These are phyloP conservation scores for Mortierella claussenii DNA, from an alignment of 192 early-diverging fungal species.

Conservation along the genomic window DNA sequence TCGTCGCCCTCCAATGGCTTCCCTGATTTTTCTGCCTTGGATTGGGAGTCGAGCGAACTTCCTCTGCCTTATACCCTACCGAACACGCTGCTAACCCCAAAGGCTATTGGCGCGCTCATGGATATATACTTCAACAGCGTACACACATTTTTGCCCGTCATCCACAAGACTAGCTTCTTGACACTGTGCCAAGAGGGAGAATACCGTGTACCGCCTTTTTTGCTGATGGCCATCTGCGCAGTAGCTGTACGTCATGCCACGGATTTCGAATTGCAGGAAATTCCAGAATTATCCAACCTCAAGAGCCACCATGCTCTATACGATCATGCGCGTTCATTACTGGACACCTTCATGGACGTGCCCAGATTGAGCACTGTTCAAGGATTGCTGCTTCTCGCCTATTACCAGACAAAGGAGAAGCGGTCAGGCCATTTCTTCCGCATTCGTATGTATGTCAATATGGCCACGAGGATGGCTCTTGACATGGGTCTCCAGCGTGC, in stretches of 20 bases:
- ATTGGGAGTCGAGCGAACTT: slow-evolving; percentile 31
- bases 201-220: slow-evolving; percentile 54
- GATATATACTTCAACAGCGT: slow-evolving; percentile 66
- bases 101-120: slow-evolving; percentile 47
- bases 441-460: slow-evolving; percentile 64
- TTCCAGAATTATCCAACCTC: slow-evolving; percentile 40
- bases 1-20: slow-evolving; percentile 11
- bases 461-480: slow-evolving; percentile 72
- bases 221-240: slow-evolving; percentile 67
- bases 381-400: slow-evolving; percentile 59
- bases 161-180: slow-evolving; percentile 64
- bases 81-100: slow-evolving; percentile 25
- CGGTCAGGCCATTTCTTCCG: slow-evolving; percentile 62
- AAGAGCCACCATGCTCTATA: slow-evolving; percentile 45
- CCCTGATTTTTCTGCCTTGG: slow-evolving; percentile 22
- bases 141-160: slow-evolving; percentile 66
- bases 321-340: slow-evolving; percentile 33
- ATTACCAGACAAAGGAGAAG: slow-evolving; percentile 62
- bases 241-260: slow-evolving; percentile 56
- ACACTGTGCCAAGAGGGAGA: slow-evolving; percentile 49
- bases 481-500: slow-evolving; percentile 69
- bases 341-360: slow-evolving; percentile 61
- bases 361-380: slow-evolving; percentile 66
- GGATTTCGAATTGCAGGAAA: slow-evolving; percentile 46
- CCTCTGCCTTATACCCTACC: slow-evolving; percentile 45